These are phyloP conservation scores for Diaporthe amygdali DNA, from an alignment of 2,329 filamentous ascomycete species.

Conservation along the genomic window DNA sequence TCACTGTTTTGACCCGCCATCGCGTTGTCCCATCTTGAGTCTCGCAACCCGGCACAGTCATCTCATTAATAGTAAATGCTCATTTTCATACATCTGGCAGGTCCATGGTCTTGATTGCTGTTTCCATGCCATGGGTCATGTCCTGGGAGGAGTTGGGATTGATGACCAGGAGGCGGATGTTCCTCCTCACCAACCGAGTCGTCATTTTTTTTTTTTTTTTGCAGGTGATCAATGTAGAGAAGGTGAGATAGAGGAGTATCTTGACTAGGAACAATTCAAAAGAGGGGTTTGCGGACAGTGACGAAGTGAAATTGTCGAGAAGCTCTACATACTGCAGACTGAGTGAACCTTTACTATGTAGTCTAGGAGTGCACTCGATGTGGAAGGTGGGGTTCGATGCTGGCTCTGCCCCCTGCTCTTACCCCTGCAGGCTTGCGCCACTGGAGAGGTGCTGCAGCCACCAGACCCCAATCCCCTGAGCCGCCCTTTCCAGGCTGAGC, in stretches of 20 bases:
- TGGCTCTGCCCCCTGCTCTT: not conserved
- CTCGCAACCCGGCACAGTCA: not conserved
- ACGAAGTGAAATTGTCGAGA: not conserved
- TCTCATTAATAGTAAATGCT: not conserved
- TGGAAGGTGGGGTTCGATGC: not conserved
- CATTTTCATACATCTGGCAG: conserved; percentile 41
- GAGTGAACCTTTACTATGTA: not conserved
- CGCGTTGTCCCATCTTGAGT: not conserved
- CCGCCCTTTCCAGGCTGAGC: not conserved
- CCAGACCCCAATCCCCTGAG: not conserved
- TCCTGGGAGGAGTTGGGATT: conserved; percentile 78
- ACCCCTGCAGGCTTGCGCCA: not conserved
- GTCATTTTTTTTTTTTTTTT: too few species aligned
- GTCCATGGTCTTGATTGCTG: conserved; percentile 49
- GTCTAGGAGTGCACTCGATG: not conserved
- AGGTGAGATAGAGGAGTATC: too few species aligned
- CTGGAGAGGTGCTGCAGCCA: not conserved
- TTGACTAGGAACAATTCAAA: not conserved
- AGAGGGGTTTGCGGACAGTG: too few species aligned
- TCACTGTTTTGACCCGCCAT: not conserved
- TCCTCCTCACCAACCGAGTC: conserved; percentile 34
- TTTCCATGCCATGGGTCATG: conserved; percentile 73
- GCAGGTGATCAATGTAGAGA: not conserved
- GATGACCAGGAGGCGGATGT: conserved; percentile 67
- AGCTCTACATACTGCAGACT: not conserved